Percentiles rank a stretch among this genome's conserved stretches.
These are phyloP conservation scores for Thymus quinquecostatus DNA, from an alignment of 257 asterid genomes.

Conservation along the genomic window DNA sequence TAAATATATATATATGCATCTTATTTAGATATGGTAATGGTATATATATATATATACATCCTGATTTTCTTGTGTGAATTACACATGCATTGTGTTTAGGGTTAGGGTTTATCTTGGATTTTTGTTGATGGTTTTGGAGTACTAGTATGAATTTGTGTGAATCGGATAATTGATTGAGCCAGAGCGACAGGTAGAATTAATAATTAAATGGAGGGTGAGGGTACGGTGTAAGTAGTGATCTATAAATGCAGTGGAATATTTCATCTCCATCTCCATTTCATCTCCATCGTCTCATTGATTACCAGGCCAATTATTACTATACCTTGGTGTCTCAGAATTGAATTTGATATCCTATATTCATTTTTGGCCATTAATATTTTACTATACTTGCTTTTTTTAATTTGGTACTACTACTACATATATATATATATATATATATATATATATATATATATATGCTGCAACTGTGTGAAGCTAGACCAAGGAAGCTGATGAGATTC, in stretches of 20 bases:
- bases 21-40: not conserved
- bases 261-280: too few relatives aligned
- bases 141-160: too few relatives aligned
- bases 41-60: too few relatives aligned
- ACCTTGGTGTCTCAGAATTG: not conserved
- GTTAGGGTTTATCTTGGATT: slow-evolving; percentile 48
- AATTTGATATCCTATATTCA: too few relatives aligned
- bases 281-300: slow-evolving; percentile 11
- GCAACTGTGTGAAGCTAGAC: not conserved
- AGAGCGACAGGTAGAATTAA: too few relatives aligned
- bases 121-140: too few relatives aligned
- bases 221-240: too few relatives aligned
- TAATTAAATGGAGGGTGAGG: too few relatives aligned
- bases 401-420: not conserved
- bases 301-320: slow-evolving; percentile 6
- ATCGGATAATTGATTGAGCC: too few relatives aligned
- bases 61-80: too few relatives aligned
- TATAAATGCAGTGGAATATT: slow-evolving; percentile 21
- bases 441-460: not conserved
- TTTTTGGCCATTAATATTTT: not conserved
- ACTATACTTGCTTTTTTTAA: slow-evolving; percentile 8
- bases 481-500: not conserved
- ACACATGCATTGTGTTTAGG: slow-evolving; percentile 33
- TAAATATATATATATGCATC: not conserved
- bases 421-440: too few relatives aligned